phyloP scores from a whole-genome alignment of 306 rosid genomes.

The Sicyos baderoa region DNA sequence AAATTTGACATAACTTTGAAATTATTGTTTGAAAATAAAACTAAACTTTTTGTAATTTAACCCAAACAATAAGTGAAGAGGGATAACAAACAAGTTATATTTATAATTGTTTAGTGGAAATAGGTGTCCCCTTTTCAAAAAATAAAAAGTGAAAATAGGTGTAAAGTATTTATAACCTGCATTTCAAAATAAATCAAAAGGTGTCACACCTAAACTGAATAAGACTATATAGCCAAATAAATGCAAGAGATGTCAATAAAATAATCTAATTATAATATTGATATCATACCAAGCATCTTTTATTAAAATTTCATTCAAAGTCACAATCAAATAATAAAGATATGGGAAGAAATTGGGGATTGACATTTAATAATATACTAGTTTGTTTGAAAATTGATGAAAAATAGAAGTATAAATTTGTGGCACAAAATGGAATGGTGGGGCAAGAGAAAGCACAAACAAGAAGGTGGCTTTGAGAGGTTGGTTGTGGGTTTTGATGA shows the following conservation, averaged over 20 bases:
- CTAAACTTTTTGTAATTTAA: no score
- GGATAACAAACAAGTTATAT: background rate
- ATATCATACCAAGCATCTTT: background rate
- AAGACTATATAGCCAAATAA: background rate
- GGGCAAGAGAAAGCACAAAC: conserved; percentile 12
- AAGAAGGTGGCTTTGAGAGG: background rate
- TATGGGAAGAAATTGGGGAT: background rate
- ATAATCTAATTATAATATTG: background rate
- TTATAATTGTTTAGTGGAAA: background rate
- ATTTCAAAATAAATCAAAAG: background rate
- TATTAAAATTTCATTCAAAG: background rate
- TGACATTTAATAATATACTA: background rate
- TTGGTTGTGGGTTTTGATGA: background rate
- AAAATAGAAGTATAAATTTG: background rate
- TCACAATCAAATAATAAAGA: background rate
- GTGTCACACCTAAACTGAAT: background rate
- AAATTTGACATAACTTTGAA: no score
- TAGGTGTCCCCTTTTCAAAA: no score
- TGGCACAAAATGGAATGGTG: conserved; percentile 7
- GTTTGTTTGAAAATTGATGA: background rate
- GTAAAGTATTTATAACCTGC: no score
- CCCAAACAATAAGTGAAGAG: background rate
- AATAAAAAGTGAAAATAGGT: background rate
- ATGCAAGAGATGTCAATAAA: background rate
- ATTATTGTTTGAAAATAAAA: no score